Evolutionary conservation across 805 yeast genomes (phyloP).

Genomic region (Suhomyces tanzawaensis): DNA sequence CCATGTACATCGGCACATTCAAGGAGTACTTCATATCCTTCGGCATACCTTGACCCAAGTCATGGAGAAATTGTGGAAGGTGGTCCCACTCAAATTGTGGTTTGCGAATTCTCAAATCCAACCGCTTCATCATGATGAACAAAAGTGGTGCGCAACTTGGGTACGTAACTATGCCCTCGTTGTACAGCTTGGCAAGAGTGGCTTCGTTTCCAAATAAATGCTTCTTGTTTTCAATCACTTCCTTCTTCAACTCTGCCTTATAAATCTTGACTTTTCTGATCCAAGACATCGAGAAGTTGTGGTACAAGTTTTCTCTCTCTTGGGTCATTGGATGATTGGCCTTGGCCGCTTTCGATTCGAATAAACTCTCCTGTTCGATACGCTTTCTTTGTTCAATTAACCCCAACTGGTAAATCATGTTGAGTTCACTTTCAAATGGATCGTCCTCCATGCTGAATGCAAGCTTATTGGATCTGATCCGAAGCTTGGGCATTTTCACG

Average conservation of each 20-base stretch:
- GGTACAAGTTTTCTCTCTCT: conserved; percentile 27
- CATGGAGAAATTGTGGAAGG: conserved; percentile 60
- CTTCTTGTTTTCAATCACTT: conserved; percentile 33
- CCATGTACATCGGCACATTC: conserved; percentile 60
- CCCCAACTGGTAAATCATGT: conserved; percentile 43
- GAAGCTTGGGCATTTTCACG: conserved; percentile 26
- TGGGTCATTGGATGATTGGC: neutral
- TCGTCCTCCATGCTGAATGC: conserved; percentile 42
- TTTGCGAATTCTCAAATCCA: conserved; percentile 22
- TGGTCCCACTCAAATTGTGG: conserved; percentile 31
- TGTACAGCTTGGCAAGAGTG: conserved; percentile 13
- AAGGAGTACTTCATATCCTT: conserved; percentile 63
- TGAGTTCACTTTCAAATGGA: conserved; percentile 41
- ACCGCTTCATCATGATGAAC: conserved; percentile 25
- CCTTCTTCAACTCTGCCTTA: conserved; percentile 34
- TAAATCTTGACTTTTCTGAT: conserved; percentile 55
- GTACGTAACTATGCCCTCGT: conserved; percentile 29
- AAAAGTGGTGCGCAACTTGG: conserved; percentile 35
- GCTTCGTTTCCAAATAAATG: conserved; percentile 37
- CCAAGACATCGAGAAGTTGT: conserved; percentile 66
- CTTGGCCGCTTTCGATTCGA: conserved; percentile 15
- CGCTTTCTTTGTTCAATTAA: conserved; percentile 39
- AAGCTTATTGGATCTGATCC: conserved; percentile 24
- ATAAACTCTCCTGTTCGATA: conserved; percentile 26
- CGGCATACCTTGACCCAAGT: conserved; percentile 84